These are phyloP conservation scores for Picea sitchensis DNA, from an alignment of 75 land plant genomes.

Conservation along the genomic window DNA sequence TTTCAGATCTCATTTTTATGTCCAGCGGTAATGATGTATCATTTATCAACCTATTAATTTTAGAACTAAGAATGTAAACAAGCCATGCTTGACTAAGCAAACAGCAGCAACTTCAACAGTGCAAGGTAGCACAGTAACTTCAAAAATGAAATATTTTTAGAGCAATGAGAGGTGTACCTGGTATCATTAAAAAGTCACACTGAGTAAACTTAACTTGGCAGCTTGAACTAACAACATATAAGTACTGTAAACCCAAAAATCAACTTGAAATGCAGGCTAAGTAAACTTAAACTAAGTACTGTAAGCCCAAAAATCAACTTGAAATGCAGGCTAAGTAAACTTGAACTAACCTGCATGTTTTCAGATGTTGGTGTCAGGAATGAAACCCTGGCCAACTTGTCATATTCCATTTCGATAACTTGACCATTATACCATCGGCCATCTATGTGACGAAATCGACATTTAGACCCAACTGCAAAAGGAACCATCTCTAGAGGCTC, in stretches of 20 bases:
- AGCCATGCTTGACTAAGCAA: not conserved
- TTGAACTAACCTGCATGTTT: conserved; percentile 66
- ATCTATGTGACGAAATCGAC: conserved; percentile 88
- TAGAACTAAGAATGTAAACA: not conserved
- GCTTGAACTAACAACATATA: not conserved
- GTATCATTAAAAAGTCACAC: not conserved
- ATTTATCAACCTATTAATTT: not conserved
- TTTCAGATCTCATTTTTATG: too few species aligned
- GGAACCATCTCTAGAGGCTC: conserved; percentile 28
- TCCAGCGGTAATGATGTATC: too few species aligned
- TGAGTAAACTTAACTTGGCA: not conserved
- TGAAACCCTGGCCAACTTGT: conserved; percentile 56
- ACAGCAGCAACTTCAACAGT: not conserved
- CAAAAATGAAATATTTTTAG: not conserved
- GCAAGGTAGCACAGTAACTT: not conserved
- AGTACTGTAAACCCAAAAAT: not conserved
- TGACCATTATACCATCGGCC: conserved; percentile 92
- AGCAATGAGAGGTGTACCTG: not conserved
- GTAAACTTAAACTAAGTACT: not conserved
- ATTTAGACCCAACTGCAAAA: conserved; percentile 67
- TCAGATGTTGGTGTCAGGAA: conserved; percentile 89
- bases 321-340: conserved; percentile 1
- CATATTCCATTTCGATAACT: conserved; percentile 51
- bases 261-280: not conserved
- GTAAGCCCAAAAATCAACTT: not conserved